Evolutionary conservation across 2,329 filamentous ascomycete species (phyloP), one percentile per base, ranked within the genome.

Genomic region (Apiospora phragmitis): DNA sequence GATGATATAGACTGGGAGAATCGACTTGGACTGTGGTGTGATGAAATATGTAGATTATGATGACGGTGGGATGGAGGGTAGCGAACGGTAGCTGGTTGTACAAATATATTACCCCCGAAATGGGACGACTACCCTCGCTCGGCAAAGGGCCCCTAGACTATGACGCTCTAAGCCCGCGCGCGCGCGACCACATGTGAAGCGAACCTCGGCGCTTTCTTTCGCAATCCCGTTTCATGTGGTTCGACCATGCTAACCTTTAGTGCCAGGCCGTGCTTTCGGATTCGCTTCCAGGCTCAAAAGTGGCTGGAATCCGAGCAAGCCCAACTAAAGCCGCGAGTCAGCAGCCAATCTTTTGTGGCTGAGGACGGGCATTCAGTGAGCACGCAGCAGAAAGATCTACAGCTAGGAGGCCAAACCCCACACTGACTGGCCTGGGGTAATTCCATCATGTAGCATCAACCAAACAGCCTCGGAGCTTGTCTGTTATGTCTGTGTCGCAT

Each of bases 201-300:
- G 72, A 74, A 77, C 78, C 78, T 79, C 77, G 78, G 78, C 71
- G 71, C 66, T 73, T 70, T 38, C 55, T 72, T 76, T n/a, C 75
- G 73, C 26, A 73, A 75, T 75, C 68, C 72, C 72, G 62, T 49
- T 71, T 74, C 70, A 74, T 72, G 68, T 74, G 73, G 67, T 69
- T 45, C 59, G 32, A 29, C 42, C 59, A 62, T 42, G 67, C 55
- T 38, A 35, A 24, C 32, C 55, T 62, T 38, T 62, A 62, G 55
- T 62, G 55, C 32, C 21, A 38, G 55, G 18, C 55, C 55, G 55
- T 62, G 55, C 55, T n/a, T 62, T 62, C 55, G 55, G 55, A 32
- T 62, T 62, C 55, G 55, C 55, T 35, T 59, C 29, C 51, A 35
- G 16, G 16, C 49, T 8, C 11, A 18, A 21, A 16, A 59, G 51